Evolutionary conservation across 768 basidiomycete genomes (phyloP).

Genomic region (Mycena metata): DNA sequence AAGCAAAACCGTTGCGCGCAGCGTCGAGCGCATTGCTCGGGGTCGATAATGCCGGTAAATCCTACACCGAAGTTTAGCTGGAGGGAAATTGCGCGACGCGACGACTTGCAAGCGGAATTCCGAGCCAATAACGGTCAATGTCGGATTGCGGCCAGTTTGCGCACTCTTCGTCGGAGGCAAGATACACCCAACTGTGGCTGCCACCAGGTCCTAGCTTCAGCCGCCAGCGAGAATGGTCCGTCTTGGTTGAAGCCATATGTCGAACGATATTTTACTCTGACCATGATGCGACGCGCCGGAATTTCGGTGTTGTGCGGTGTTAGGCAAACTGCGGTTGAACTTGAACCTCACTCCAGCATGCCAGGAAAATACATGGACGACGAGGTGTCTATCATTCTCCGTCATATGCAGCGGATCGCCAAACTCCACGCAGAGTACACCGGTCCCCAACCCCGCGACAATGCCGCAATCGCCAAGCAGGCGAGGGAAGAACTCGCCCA

Average conservation of each 20-base stretch:
- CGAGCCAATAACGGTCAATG: conserved; percentile 91
- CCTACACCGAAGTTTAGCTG: conserved; percentile 23
- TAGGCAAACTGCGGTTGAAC: no score
- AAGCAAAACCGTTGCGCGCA: conserved; percentile 88
- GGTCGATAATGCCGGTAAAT: conserved; percentile 58
- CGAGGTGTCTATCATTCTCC: no score
- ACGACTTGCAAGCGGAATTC: conserved; percentile 73
- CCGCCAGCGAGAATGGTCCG: conserved; percentile 86
- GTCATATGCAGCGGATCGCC: no score
- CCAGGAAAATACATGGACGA: no score
- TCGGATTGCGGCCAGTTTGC: conserved; percentile 80
- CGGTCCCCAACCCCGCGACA: background rate
- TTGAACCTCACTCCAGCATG: no score
- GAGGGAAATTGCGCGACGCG: background rate
- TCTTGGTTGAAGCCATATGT: conserved; percentile 60
- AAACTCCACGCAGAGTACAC: conserved; percentile 3
- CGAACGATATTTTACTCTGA: no score
- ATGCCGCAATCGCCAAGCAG: conserved; percentile 7
- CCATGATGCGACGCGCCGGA: no score
- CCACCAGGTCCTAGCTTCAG: conserved; percentile 81
- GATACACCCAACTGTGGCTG: conserved; percentile 87
- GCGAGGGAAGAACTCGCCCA: conserved; percentile 2
- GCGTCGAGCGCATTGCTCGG: conserved; percentile 80
- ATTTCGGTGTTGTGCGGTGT: no score
- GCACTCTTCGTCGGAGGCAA: conserved; percentile 72